Evolutionary conservation across 805 yeast species (phyloP).

Genomic region (Ogataea paraovalis): DNA sequence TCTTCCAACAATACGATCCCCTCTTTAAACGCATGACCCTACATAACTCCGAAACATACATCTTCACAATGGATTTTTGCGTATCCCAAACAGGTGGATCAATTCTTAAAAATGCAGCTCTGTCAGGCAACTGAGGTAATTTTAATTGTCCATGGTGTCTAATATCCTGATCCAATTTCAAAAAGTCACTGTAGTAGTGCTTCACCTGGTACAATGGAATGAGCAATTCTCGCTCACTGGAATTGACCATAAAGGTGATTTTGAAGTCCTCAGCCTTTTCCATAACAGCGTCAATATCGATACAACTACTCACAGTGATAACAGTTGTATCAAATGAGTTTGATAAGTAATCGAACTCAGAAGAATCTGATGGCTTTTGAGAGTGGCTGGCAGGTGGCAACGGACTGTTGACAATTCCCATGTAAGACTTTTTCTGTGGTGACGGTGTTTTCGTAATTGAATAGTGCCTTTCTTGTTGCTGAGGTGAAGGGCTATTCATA

Average conservation of each 20-base stretch:
- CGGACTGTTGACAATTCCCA: background rate
- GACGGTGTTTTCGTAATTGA: conserved; percentile 13
- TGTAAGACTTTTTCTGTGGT: conserved; percentile 6
- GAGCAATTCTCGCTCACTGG: conserved; percentile 54
- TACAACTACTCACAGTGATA: conserved; percentile 28
- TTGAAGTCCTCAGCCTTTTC: conserved; percentile 53
- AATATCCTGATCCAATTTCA: conserved; percentile 55
- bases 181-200: conserved; percentile 59
- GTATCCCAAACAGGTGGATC: conserved; percentile 33
- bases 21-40: conserved; percentile 19
- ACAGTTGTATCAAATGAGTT: conserved; percentile 27
- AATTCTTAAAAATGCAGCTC: conserved; percentile 21
- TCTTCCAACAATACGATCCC: conserved; percentile 21
- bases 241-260: conserved; percentile 60
- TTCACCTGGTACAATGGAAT: conserved; percentile 58
- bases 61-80: conserved; percentile 28
- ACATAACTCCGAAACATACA: conserved; percentile 28
- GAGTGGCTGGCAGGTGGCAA: conserved; percentile 5
- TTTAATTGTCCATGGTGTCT: conserved; percentile 36
- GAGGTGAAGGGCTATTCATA: background rate
- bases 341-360: conserved; percentile 27
- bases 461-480: conserved; percentile 4
- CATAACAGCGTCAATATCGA: conserved; percentile 26
- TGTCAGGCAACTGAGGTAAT: conserved; percentile 27
- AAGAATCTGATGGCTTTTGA: conserved; percentile 18